Percentiles rank a stretch among this genome's conserved stretches.
phyloP scores from a whole-genome alignment of 139 green algal genomes.

The Haematococcus sp. region DNA sequence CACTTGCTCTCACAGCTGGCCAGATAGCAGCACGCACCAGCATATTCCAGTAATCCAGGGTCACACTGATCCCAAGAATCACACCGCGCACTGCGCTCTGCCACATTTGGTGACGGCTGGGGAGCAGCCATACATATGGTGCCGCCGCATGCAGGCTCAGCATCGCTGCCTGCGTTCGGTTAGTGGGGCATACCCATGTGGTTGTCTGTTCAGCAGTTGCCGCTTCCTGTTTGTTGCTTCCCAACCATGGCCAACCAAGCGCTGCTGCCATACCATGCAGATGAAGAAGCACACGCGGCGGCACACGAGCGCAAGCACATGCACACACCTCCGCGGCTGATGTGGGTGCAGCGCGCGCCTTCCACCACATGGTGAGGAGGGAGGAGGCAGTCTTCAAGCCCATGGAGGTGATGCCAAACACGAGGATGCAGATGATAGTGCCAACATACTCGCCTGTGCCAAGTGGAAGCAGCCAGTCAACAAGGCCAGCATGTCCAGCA shows the following conservation, averaged over 20 bases:
- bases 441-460: conserved; percentile 18
- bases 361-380: conserved; percentile 2
- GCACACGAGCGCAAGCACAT: no score
- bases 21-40: conserved; percentile 8
- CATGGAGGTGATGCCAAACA: conserved; percentile 17
- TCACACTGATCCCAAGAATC: conserved; percentile 8
- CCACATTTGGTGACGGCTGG: background rate
- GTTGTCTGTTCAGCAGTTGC: no score
- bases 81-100: background rate
- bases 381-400: conserved; percentile 12
- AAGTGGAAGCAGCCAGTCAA: background rate
- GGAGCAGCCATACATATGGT: background rate
- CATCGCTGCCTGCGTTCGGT: no score
- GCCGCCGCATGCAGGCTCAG: no score
- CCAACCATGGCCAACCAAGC: no score
- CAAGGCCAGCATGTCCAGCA: background rate
- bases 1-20: no score
- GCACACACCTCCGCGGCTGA: no score
- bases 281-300: no score
- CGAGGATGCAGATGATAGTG: conserved; percentile 14
- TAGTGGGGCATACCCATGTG: no score
- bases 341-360: background rate
- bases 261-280: no score
- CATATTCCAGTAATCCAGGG: conserved; percentile 55
- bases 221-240: no score